A percentile compares a stretch with the other conserved stretches of the same genome.
Evolutionary conservation across 495 filamentous ascomycete genomes (phyloP).

Genomic region (Aspergillus asperescens): DNA sequence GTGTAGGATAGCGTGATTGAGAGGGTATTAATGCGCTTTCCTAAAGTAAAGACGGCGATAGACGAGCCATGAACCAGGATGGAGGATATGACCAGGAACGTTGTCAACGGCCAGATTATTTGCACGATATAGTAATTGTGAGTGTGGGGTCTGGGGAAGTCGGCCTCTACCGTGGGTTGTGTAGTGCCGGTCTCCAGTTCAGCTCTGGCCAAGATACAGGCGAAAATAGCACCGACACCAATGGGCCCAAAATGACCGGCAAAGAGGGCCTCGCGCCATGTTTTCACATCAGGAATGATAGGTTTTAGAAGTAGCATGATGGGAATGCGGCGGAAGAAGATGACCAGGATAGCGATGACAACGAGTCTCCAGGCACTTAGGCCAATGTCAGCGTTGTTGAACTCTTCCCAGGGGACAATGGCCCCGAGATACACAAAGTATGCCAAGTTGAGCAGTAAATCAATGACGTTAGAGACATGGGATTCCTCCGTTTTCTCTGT

Average conservation of each 20-base stretch:
- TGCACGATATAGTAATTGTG: slow-evolving; percentile 64
- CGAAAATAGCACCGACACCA: slow-evolving; percentile 94
- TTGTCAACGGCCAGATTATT: slow-evolving; percentile 93
- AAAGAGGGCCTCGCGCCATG: slow-evolving; percentile 96
- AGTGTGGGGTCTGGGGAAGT: slow-evolving; percentile 47
- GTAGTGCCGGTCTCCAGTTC: slow-evolving; percentile 73
- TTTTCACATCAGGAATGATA: slow-evolving; percentile 93
- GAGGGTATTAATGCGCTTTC: slow-evolving; percentile 97
- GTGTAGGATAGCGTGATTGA: slow-evolving; percentile 96
- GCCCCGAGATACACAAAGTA: slow-evolving; percentile 98
- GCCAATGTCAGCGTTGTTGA: slow-evolving; percentile 65
- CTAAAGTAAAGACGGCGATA: slow-evolving; percentile 95
- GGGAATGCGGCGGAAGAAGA: slow-evolving; percentile 94
- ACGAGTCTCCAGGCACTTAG: slow-evolving; percentile 81
- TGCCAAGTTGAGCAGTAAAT: slow-evolving; percentile 91
- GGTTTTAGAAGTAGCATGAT: slow-evolving; percentile 93
- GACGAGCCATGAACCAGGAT: slow-evolving; percentile 97
- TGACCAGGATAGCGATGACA: slow-evolving; percentile 84
- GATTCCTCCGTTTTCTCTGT: slow-evolving; percentile 97
- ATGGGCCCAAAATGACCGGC: slow-evolving; percentile 98
- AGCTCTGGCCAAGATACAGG: slow-evolving; percentile 83
- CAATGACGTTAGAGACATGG: slow-evolving; percentile 98
- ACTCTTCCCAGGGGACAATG: slow-evolving; percentile 92
- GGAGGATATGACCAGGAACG: slow-evolving; percentile 89
- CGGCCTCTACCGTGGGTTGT: slow-evolving; percentile 62